phyloP scores from a whole-genome alignment of 768 basidiomycete species.

The Arthromyces matolae region DNA sequence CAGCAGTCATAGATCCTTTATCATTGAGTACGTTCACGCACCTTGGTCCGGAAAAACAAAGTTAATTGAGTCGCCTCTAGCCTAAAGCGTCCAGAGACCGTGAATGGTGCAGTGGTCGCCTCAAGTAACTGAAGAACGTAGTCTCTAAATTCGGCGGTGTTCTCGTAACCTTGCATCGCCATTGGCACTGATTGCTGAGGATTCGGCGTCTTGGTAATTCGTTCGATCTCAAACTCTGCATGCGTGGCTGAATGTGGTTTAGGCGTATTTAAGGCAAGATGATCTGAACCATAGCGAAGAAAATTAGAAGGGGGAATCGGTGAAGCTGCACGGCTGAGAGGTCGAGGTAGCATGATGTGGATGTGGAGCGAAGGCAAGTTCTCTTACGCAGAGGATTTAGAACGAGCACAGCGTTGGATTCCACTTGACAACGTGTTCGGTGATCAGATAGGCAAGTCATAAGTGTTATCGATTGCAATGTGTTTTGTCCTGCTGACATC shows the following conservation, averaged over 20 bases:
- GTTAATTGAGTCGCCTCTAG: conserved; percentile 64
- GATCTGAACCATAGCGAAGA: conserved; percentile 16
- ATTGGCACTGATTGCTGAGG: conserved; percentile 27
- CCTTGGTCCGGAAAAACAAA: conserved; percentile 80
- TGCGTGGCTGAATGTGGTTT: conserved; percentile 32
- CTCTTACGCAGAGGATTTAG: not conserved
- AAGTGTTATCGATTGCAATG: conserved; percentile 7
- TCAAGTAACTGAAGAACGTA: conserved; percentile 52
- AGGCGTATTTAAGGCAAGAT: conserved; percentile 31
- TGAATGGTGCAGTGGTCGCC: conserved; percentile 60
- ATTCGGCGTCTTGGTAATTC: conserved; percentile 35
- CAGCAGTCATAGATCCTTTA: not conserved
- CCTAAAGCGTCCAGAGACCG: conserved; percentile 65
- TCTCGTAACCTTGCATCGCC: conserved; percentile 34
- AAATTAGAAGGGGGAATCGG: conserved; percentile 23
- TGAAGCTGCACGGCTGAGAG: conserved; percentile 19
- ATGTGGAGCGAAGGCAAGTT: not conserved
- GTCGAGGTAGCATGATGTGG: conserved; percentile 7
- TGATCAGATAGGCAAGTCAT: not conserved
- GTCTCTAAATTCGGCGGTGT: conserved; percentile 51
- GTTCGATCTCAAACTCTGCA: conserved; percentile 69
- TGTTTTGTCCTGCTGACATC: too few species aligned
- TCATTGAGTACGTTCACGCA: conserved; percentile 23
- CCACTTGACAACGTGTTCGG: conserved; percentile 7
- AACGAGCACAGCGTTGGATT: not conserved